Evolutionary conservation across 805 yeast genomes (phyloP), one percentile per base, ranked within the genome.

Genomic region (Wickerhamiella siamensis): DNA sequence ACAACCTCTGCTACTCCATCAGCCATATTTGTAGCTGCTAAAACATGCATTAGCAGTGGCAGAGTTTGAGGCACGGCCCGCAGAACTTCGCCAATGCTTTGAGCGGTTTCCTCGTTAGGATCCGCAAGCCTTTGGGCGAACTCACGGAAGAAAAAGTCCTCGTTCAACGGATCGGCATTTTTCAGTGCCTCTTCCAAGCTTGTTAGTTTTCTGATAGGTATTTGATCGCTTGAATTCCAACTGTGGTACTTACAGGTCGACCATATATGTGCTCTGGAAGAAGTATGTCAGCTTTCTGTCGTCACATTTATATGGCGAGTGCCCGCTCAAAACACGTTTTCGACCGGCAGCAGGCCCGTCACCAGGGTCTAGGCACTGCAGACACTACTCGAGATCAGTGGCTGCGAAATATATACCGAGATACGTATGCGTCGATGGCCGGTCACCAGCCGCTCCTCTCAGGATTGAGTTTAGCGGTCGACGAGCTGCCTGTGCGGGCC

Each of bases 331-430:
- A 42, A 40, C 45, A 42, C 35, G 32, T 38, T 37, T 45, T 33
- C 17, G 39, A 39, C 18, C 43, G 47, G 17, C 42, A 40, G 33
- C 41, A 43, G 31, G 36, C 40, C 3, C 38, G 46, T 3, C 40
- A 41, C 22, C 38, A 36, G 15, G 52, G 47, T 4, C 45, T 44
- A 3, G 47, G 50, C 4, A 26, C 39, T 10, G 42, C 50, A 2
- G 54, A 49, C 18, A 50, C 51, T 0, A 47, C 51, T 4, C 40
- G 42, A 4, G 34, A 41, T 12, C 46, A 50, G 34, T 52, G 48
- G 42, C 20, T 39, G 22, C 18, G 15, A 15, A 31, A 35, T 2
- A 39, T 43, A 1, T 33, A 44, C 18, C 36, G 33, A 14, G 56
- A 52, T 41, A 44, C 51, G 2, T 49, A 46, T 33, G 51, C 53